Percentiles rank a stretch among this genome's conserved stretches.
These are phyloP conservation scores for Ceratocystiopsis brevicomis DNA, from an alignment of 2,329 filamentous ascomycete genomes.

Conservation along the genomic window DNA sequence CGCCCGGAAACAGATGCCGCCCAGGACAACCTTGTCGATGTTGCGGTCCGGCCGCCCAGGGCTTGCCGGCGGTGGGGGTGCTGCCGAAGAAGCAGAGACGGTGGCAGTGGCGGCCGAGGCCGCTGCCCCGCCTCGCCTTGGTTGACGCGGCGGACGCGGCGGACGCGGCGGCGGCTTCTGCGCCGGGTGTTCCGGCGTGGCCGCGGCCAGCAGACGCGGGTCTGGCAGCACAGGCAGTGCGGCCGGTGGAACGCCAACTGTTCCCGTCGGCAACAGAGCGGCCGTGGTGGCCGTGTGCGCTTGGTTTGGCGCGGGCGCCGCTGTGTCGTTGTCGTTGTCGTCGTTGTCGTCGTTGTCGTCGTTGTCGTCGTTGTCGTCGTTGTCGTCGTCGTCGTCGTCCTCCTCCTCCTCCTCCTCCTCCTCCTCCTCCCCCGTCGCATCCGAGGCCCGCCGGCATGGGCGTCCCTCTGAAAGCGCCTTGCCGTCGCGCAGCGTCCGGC, in stretches of 20 bases:
- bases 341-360: background rate
- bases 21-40: slow-evolving; percentile 71
- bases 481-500: background rate
- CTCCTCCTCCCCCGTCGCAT: background rate
- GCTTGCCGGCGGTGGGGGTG: slow-evolving; percentile 13
- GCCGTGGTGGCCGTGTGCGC: background rate
- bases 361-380: too few species aligned
- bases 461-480: background rate
- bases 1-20: slow-evolving; percentile 64
- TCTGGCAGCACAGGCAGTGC: background rate
- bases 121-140: slow-evolving; percentile 13
- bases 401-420: too few species aligned
- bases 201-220: background rate
- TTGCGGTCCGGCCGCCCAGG: slow-evolving; percentile 43
- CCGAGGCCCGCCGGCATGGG: background rate
- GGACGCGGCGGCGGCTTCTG: background rate
- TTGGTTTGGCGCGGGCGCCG: background rate
- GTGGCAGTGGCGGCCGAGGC: slow-evolving; percentile 19
- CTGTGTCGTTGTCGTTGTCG: too few species aligned
- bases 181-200: background rate
- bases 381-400: background rate
- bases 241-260: background rate
- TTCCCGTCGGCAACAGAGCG: too few species aligned
- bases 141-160: background rate
- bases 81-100: background rate